Base-by-base conservation (phyloP, 2,329 filamentous ascomycete genomes). In the Bipolaris victoriae region DNA sequence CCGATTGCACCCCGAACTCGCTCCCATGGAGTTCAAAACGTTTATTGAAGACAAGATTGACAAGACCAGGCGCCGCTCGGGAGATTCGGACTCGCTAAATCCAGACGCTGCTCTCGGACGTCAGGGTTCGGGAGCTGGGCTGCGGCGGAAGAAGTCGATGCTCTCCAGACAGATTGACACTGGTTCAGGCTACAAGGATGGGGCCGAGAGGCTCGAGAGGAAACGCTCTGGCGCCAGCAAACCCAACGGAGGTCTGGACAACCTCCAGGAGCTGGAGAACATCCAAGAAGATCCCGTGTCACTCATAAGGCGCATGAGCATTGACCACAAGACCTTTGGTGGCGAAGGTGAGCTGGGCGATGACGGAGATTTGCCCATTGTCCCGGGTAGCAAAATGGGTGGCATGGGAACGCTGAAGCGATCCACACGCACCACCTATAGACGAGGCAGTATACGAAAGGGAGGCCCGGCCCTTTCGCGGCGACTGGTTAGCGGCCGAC, bases 11-110 rank as follows among this genome's bases (percentile, higher is more conserved):
- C 95, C 95, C 0, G 95, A 99, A 77, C 82, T 99, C 47, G 95
- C 95, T 2, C 95, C 95, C 1, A 92, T 90, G 71, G 95, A 97
- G 67, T 99, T 98, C 82, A 97, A 96, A 77, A 94, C 90, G 1
- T 99, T 98, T 66, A 84, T 99, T 2, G 94, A 99, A 70, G 96
- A 93, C 61, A 88, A 93, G 71, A 91, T 97, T 11, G 90, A 97
- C 66, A 89, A 91, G 35, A 96, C 98, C 67, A 89, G 92, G 74
- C 84, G 93, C 64, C 86, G 91, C 67, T 96, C 93, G 1, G 89
- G 89, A 22, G 92, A 77, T 45, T 68, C 75, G 88, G 65, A 88
- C 83, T 62, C 66, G 36, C 78, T 92, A 45, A 86, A 87, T 29
- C 78, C 84, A 5, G 84, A 89, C 61, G 79, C 82, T 65, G 55